phyloP scores from a whole-genome alignment of 139 green algal genomes.

The Coccomyxa sp. region DNA sequence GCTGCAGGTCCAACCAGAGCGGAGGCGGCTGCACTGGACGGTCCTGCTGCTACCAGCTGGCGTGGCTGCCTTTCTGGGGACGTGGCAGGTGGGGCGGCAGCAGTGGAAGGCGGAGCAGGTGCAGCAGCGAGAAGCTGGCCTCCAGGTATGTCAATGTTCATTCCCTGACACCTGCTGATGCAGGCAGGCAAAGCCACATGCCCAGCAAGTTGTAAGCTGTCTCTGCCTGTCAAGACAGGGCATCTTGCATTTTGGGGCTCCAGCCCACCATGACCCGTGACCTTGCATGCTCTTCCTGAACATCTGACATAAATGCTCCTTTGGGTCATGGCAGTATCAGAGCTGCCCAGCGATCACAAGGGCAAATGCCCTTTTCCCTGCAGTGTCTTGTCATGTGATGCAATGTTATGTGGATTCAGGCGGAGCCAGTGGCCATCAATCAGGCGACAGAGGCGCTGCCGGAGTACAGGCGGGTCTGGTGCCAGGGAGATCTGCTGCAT shows the following conservation, averaged over 20 bases:
- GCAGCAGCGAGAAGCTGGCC: conserved; percentile 19
- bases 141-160: conserved; percentile 19
- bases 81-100: conserved; percentile 52
- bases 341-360: too few species aligned
- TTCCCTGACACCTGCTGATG: background rate
- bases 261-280: too few species aligned
- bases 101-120: conserved; percentile 52
- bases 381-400: background rate
- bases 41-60: conserved; percentile 38
- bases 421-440: conserved; percentile 30
- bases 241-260: too few species aligned
- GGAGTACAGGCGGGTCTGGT: conserved; percentile 45
- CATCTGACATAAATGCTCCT: too few species aligned
- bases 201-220: too few species aligned
- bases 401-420: background rate
- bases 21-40: conserved; percentile 5
- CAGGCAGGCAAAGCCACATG: background rate
- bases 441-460: background rate
- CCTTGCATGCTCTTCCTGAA: too few species aligned
- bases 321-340: too few species aligned
- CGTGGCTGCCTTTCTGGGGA: conserved; percentile 44
- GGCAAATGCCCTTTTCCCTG: background rate
- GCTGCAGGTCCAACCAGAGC: too few species aligned
- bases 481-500: conserved; percentile 46
- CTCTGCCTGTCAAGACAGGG: too few species aligned